Percentiles rank a stretch among this genome's conserved stretches.
Conservation (phyloP, 78 protist genomes). For the Polysphondylium violaceum region DNA sequence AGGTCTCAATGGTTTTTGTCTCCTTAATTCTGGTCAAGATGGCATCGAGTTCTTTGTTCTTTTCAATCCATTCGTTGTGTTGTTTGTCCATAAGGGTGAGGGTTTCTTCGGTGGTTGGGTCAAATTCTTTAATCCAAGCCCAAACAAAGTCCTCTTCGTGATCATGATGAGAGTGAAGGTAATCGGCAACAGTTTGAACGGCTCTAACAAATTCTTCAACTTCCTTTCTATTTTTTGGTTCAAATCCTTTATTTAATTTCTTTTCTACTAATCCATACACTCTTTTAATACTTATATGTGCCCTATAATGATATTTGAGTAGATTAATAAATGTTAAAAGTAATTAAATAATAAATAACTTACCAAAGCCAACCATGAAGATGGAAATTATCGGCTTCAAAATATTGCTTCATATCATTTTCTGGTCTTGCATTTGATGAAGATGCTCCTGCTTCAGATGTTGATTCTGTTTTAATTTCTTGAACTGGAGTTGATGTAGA, state of each 20-base stretch:
- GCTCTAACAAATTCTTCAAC: neutral
- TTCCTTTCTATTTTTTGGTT: slow-evolving; percentile 14
- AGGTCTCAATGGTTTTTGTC: neutral
- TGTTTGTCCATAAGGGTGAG: slow-evolving; percentile 13
- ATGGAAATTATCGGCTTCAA: slow-evolving; percentile 14
- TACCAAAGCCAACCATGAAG: neutral
- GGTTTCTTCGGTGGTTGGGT: neutral
- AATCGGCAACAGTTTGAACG: neutral
- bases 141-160: slow-evolving; percentile 45
- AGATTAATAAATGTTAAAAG: no score
- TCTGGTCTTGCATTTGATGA: neutral
- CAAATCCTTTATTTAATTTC: neutral
- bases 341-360: neutral
- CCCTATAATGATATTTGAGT: neutral
- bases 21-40: neutral
- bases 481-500: no score
- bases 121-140: slow-evolving; percentile 8
- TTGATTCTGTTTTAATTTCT: no score
- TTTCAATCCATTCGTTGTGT: slow-evolving; percentile 25
- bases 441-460: no score
- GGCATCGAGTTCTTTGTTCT: neutral
- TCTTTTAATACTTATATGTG: neutral
- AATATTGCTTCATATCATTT: slow-evolving; percentile 10
- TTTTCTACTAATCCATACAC: neutral
- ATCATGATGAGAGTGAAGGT: slow-evolving; percentile 15